Evolutionary conservation across 345 rosid genomes (phyloP).

Genomic region (Alliaria petiolata): DNA sequence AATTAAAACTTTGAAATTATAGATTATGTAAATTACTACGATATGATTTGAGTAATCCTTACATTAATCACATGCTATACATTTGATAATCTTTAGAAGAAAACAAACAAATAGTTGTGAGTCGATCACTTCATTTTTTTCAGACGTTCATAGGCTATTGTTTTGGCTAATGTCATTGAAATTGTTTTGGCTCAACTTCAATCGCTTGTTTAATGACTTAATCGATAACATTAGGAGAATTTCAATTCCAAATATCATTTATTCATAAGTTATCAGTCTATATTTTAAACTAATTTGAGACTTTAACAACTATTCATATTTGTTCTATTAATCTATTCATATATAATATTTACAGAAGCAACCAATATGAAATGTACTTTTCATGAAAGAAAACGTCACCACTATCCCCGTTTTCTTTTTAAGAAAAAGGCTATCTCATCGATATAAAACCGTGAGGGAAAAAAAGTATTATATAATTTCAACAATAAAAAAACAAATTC

Average conservation of each 20-base stretch:
- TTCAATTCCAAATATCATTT: neutral
- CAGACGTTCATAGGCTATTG: too few relatives aligned
- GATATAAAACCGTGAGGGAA: slow-evolving; percentile 8
- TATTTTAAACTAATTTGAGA: neutral
- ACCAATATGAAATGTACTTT: neutral
- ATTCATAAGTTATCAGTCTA: neutral
- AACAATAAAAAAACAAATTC: neutral
- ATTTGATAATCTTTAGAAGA: too few relatives aligned
- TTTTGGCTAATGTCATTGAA: too few relatives aligned
- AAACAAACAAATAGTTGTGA: too few relatives aligned
- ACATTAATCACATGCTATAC: too few relatives aligned
- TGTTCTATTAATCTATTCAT: neutral
- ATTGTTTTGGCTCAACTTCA: too few relatives aligned
- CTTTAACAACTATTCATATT: neutral
- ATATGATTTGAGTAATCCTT: too few relatives aligned
- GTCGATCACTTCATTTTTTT: too few relatives aligned
- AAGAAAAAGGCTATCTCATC: neutral
- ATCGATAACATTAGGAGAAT: neutral
- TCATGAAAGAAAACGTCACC: neutral
- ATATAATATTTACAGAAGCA: neutral
- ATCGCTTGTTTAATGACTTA: neutral
- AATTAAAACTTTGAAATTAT: too few relatives aligned
- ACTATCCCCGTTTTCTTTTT: slow-evolving; percentile 13
- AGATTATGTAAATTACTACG: too few relatives aligned
- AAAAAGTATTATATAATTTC: neutral